Conservation (phyloP, 2,329 filamentous ascomycete species). For the Trichoderma sp. region DNA sequence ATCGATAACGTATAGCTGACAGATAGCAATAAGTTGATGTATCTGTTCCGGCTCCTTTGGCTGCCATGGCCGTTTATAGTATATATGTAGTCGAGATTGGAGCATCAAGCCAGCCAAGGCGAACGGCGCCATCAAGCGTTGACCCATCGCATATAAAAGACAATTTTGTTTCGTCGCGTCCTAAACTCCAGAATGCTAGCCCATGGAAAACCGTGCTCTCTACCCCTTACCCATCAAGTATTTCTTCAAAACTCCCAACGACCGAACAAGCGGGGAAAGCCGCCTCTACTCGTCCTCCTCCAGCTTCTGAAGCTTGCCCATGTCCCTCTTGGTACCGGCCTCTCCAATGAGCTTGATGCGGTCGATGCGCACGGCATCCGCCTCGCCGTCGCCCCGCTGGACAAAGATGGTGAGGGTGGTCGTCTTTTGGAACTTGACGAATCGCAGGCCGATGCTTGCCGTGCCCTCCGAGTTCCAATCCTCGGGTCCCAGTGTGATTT, state of each 20-base stretch:
- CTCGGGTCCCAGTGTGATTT: constrained; percentile 68
- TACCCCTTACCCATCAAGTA: no score
- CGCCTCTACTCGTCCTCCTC: constrained; percentile 55
- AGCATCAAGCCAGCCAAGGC: no score
- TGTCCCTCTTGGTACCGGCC: constrained; percentile 84
- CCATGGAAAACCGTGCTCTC: no score
- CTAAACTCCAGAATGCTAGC: no score
- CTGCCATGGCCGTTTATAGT: no score
- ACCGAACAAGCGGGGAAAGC: not conserved
- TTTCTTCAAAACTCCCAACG: no score
- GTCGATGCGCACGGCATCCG: constrained; percentile 84
- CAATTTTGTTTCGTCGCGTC: not conserved
- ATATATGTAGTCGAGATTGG: no score
- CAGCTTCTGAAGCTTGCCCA: constrained; percentile 95
- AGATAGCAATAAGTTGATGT: no score
- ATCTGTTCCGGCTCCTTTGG: no score
- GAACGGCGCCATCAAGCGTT: no score
- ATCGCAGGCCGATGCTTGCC: constrained; percentile 72
- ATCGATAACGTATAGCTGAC: no score
- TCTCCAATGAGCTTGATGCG: constrained; percentile 82
- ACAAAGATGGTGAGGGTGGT: constrained; percentile 86
- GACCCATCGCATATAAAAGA: not conserved
- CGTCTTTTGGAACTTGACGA: constrained; percentile 97
- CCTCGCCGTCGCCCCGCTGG: constrained; percentile 78
- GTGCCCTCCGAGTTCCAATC: constrained; percentile 85